A percentile compares a stretch with the other conserved stretches of the same genome.
Evolutionary conservation across 2,329 filamentous ascomycete genomes (phyloP).

Genomic region (Colletotrichum sp.): DNA sequence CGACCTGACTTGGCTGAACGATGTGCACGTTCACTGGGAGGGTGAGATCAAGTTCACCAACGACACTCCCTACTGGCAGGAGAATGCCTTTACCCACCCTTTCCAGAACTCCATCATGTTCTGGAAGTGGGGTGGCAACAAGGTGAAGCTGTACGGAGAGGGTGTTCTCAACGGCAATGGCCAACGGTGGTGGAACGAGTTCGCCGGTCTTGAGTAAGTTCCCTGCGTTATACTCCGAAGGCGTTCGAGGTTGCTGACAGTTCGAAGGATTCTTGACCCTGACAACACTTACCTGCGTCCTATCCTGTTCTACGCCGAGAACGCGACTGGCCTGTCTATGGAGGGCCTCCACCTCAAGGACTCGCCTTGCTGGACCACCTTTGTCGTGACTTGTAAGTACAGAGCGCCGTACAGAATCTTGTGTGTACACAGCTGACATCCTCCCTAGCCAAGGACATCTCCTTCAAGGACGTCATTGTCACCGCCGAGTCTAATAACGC

Average conservation of each 20-base stretch:
- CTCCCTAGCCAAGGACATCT: slow-evolving; percentile 47
- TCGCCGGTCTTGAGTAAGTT: slow-evolving; percentile 40
- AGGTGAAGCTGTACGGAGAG: slow-evolving; percentile 65
- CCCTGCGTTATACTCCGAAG: background rate
- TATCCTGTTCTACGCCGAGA: slow-evolving; percentile 65
- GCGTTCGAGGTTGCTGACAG: background rate
- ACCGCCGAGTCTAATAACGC: slow-evolving; percentile 62
- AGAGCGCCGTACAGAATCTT: background rate
- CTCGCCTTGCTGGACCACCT: slow-evolving; percentile 67
- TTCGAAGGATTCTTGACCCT: slow-evolving; percentile 47
- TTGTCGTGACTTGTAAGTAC: slow-evolving; percentile 57
- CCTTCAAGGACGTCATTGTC: slow-evolving; percentile 58
- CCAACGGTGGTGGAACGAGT: slow-evolving; percentile 65
- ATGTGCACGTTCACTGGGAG: slow-evolving; percentile 61
- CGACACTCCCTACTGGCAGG: slow-evolving; percentile 72
- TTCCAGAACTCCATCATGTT: slow-evolving; percentile 73
- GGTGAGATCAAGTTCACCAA: slow-evolving; percentile 55
- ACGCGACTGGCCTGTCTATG: slow-evolving; percentile 61
- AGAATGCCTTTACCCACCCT: slow-evolving; percentile 62
- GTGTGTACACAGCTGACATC: background rate
- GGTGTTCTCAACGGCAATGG: slow-evolving; percentile 69
- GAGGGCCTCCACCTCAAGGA: slow-evolving; percentile 64
- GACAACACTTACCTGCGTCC: slow-evolving; percentile 61
- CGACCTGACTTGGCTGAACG: slow-evolving; percentile 65
- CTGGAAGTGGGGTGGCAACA: slow-evolving; percentile 69